Percentiles rank a stretch among this genome's conserved stretches.
Conservation (phyloP, 2,329 filamentous ascomycete species). For the Penicillium expansum region DNA sequence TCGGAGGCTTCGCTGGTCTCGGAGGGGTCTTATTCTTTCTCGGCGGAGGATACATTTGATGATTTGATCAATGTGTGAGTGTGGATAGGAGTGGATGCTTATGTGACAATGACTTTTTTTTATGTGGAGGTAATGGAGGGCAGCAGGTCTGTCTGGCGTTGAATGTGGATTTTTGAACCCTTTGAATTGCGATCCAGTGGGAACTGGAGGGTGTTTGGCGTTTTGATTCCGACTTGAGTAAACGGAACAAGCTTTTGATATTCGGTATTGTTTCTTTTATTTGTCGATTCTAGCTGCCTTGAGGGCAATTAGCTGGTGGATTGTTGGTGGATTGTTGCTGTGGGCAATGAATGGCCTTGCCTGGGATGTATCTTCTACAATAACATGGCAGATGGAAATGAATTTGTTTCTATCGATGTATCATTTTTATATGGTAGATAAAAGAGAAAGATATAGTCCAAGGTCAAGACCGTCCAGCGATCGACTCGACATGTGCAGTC, state of each 20-base stretch:
- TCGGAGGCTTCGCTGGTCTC: constrained; percentile 30
- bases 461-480: constrained; percentile 13
- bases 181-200: constrained; percentile 14
- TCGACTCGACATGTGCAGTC: constrained; percentile 15
- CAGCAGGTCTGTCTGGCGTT: constrained; percentile 9
- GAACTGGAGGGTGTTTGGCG: constrained; percentile 18
- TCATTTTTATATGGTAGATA: background rate
- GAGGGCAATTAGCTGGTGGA: background rate
- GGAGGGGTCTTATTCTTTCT: constrained; percentile 31
- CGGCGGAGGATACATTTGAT: constrained; percentile 33
- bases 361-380: constrained; percentile 1
- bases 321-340: background rate
- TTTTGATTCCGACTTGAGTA: constrained; percentile 4
- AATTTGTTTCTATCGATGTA: background rate
- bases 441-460: background rate
- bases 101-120: background rate
- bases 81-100: background rate
- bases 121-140: constrained; percentile 2
- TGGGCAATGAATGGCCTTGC: background rate
- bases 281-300: background rate
- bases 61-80: constrained; percentile 34
- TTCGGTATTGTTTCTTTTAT: background rate
- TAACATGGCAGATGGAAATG: constrained; percentile 7
- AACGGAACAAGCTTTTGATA: background rate
- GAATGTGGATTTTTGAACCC: background rate